Evolutionary conservation across 2,329 filamentous ascomycete genomes (phyloP).

Genomic region (Alternaria infectoria): DNA sequence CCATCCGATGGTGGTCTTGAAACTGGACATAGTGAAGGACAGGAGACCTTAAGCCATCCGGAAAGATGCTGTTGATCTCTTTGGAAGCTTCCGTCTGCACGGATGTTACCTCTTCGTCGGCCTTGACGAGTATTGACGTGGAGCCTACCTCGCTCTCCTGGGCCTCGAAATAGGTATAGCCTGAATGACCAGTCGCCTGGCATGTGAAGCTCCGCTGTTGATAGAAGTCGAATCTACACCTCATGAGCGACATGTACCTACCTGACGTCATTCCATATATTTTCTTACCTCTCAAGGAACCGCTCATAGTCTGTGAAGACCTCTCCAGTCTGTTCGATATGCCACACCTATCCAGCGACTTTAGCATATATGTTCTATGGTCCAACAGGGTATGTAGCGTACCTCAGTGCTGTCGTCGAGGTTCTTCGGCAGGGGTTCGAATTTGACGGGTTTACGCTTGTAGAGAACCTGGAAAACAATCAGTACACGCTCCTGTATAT

Average conservation of each 20-base stretch:
- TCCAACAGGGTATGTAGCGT: conserved; percentile 42
- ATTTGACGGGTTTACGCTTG: conserved; percentile 93
- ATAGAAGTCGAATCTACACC: conserved; percentile 84
- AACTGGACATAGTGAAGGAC: conserved; percentile 91
- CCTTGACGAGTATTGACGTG: conserved; percentile 29
- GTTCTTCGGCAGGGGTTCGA: conserved; percentile 72
- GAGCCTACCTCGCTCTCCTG: conserved; percentile 82
- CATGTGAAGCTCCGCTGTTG: conserved; percentile 93
- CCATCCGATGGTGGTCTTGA: conserved; percentile 78
- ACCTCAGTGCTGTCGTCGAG: conserved; percentile 86
- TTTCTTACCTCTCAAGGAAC: conserved; percentile 78
- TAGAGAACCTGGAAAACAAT: conserved; percentile 75
- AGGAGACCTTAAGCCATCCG: conserved; percentile 87
- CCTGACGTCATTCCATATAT: conserved; percentile 28
- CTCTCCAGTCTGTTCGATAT: conserved; percentile 88
- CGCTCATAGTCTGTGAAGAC: conserved; percentile 88
- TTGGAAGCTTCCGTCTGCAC: conserved; percentile 68
- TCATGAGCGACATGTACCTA: conserved; percentile 22
- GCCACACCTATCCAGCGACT: conserved; percentile 73
- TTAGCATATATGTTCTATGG: conserved; percentile 32
- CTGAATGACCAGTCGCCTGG: conserved; percentile 92
- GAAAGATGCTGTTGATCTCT: conserved; percentile 90
- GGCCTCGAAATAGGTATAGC: conserved; percentile 90
- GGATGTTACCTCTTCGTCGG: conserved; percentile 38
- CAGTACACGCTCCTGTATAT: conserved; percentile 13